These are phyloP conservation scores for Dorcoceras hygrometricum DNA, from an alignment of 257 asterid genomes.

Conservation along the genomic window DNA sequence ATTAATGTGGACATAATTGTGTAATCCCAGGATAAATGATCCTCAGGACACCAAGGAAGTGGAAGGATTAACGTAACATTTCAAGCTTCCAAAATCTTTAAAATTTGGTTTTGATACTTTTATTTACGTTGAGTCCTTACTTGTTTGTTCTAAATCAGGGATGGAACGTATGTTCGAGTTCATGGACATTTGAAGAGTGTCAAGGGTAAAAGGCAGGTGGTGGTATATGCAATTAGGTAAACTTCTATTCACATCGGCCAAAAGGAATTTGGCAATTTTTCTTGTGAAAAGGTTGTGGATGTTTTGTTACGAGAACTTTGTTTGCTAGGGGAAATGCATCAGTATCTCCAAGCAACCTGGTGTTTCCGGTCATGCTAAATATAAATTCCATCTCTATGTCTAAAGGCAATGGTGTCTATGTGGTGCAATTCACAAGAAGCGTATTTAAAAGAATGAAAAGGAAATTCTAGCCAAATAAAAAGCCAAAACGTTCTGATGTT, in stretches of 20 bases:
- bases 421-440: slow-evolving; percentile 8
- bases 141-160: slow-evolving; percentile 39
- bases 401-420: too few relatives aligned
- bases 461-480: background rate
- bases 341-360: slow-evolving; percentile 15
- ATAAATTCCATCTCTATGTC: too few relatives aligned
- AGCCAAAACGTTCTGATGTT: background rate
- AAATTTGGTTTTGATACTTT: background rate
- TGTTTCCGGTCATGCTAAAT: background rate
- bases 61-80: slow-evolving; percentile 45
- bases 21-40: slow-evolving; percentile 63
- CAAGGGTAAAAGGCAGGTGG: slow-evolving; percentile 63
- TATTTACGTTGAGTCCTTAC: slow-evolving; percentile 10
- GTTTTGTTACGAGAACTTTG: background rate
- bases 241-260: background rate
- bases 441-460: slow-evolving; percentile 1
- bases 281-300: too few relatives aligned
- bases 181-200: slow-evolving; percentile 67
- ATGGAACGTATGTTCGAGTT: slow-evolving; percentile 65
- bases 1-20: slow-evolving; percentile 1
- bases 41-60: slow-evolving; percentile 68
- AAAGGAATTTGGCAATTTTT: background rate
- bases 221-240: slow-evolving; percentile 76
- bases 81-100: slow-evolving; percentile 2
- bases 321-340: slow-evolving; percentile 8